Base-by-base conservation (phyloP, 2,329 filamentous ascomycete species). In the Trichoderma koningii region DNA sequence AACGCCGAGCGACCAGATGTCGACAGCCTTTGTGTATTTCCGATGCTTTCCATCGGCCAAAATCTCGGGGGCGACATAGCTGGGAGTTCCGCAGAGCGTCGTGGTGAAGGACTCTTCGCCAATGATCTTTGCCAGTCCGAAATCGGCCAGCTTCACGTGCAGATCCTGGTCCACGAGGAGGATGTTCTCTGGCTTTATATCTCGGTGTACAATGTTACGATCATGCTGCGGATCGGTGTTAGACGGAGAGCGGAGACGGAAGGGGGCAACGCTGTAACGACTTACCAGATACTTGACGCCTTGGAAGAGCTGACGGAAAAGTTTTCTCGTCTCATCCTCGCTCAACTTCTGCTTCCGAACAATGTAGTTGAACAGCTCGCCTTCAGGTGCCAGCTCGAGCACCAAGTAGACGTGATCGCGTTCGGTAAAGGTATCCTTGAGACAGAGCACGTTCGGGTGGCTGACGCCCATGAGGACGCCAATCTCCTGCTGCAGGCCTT, bases 131-230 rank as follows among this genome's bases (percentile, higher is more conserved):
- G 95, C 94, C 44, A 99, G 84, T 52, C 95, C 95, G 77, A 99
- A 99, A 77, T 99, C 95, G 21, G 93, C 95, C 67, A 99, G 80
- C 78, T 99, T 99, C 68, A 97, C 89, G 66, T 89, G 88, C 30
- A 97, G 80, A 41, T 95, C 84, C 72, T 92, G 92, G 77, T 97
- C 92, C 5, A 90, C 87, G 42, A 99, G 81, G 9, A 99, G 80
- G 41, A 99, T 98, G 72, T 98, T 98, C 75, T 98, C 94, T 0
- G 93, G 94, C 77, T 97, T 98, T 78, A 99, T 97, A 72, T 99
- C 95, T 65, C 95, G 90, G 76, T 99, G 95, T 5, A 98, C 93
- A 75, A 99, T 96, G 72, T 95, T 96, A 68, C 95, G 91, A 67
- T 98, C 95, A 75, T 99, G 95, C 94, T 97, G 66, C 41, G n/a